These are phyloP conservation scores for Corchorus olitorius DNA, from an alignment of 345 rosid species.

Conservation along the genomic window DNA sequence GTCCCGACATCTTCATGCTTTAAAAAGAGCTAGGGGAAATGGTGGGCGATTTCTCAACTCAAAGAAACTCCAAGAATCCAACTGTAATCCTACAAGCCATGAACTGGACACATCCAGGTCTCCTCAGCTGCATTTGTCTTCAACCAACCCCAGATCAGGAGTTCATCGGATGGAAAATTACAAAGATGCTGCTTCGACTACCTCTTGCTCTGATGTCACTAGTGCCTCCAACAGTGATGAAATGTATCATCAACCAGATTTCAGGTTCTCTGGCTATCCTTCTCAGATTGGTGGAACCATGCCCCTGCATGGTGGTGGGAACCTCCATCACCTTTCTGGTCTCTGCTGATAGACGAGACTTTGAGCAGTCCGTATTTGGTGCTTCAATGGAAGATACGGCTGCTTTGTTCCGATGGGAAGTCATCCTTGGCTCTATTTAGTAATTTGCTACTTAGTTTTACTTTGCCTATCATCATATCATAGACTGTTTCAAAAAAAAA, in stretches of 20 bases:
- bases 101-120: constrained; percentile 31
- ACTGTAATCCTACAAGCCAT: constrained; percentile 24
- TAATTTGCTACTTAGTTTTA: constrained; percentile 27
- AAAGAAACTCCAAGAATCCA: constrained; percentile 52
- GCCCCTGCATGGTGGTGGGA: constrained; percentile 39
- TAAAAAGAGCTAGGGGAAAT: constrained; percentile 77
- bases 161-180: constrained; percentile 33
- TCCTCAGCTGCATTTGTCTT: constrained; percentile 24
- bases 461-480: background rate
- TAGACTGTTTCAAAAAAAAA: background rate
- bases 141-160: constrained; percentile 40
- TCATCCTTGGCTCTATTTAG: constrained; percentile 89
- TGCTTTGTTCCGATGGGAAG: constrained; percentile 70
- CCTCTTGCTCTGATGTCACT: constrained; percentile 54
- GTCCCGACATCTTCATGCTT: constrained; percentile 86
- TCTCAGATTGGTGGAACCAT: constrained; percentile 34
- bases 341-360: constrained; percentile 31
- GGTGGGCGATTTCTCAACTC: constrained; percentile 82
- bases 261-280: constrained; percentile 54
- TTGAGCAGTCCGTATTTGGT: constrained; percentile 27
- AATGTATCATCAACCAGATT: constrained; percentile 49
- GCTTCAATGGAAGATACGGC: constrained; percentile 31
- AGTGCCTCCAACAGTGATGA: constrained; percentile 46
- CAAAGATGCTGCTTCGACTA: constrained; percentile 45
- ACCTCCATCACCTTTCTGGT: constrained; percentile 41